phyloP scores from a whole-genome alignment of 1,284 basidiomycete species.

The Inonotus hispidus region DNA sequence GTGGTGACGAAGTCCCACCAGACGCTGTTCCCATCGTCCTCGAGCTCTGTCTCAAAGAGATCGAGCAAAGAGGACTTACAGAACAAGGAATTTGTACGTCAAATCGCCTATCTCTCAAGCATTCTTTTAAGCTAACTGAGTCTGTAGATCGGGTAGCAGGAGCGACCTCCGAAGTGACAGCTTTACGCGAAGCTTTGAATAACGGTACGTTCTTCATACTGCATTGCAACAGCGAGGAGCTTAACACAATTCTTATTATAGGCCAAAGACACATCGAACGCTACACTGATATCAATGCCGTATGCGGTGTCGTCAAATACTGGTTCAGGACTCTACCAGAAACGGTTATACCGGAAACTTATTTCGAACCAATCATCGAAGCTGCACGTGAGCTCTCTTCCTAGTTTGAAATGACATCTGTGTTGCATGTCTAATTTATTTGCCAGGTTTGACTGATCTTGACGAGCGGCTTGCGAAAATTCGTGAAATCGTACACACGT shows the following conservation, averaged over 20 bases:
- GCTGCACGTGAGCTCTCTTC: slow-evolving; percentile 53
- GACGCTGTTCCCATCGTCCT: slow-evolving; percentile 63
- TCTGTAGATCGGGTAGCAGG: slow-evolving; percentile 75
- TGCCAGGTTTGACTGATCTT: slow-evolving; percentile 57
- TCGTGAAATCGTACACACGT: slow-evolving; percentile 56
- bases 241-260: slow-evolving; percentile 7
- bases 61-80: slow-evolving; percentile 67
- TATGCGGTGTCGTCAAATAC: slow-evolving; percentile 75
- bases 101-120: not conserved
- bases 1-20: slow-evolving; percentile 39
- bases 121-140: slow-evolving; percentile 5
- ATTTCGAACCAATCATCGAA: slow-evolving; percentile 62
- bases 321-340: slow-evolving; percentile 80
- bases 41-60: slow-evolving; percentile 57
- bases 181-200: slow-evolving; percentile 69
- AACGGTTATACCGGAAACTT: slow-evolving; percentile 64
- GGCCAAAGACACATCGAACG: slow-evolving; percentile 58
- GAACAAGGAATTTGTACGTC: slow-evolving; percentile 81
- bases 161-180: slow-evolving; percentile 60
- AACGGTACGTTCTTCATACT: slow-evolving; percentile 36
- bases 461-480: slow-evolving; percentile 60
- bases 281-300: slow-evolving; percentile 69
- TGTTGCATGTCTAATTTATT: slow-evolving; percentile 17
- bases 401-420: not conserved
- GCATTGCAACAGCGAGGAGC: not conserved